These are phyloP conservation scores for Colletotrichum sansevieriae DNA, from an alignment of 2,329 filamentous ascomycete genomes.

Conservation along the genomic window DNA sequence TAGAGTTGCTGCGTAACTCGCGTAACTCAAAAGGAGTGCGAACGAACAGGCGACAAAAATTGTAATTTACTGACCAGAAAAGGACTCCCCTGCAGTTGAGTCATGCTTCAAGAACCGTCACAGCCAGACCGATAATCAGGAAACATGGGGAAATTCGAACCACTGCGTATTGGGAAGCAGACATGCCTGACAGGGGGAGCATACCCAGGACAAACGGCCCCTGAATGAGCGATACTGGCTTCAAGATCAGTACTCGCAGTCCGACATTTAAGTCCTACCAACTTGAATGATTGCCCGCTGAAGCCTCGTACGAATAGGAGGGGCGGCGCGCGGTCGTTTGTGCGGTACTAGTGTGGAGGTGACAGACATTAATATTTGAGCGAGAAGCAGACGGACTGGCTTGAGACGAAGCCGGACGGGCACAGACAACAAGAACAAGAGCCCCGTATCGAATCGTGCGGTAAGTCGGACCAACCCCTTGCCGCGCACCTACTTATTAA, in stretches of 20 bases:
- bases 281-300: slow-evolving; percentile 1
- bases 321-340: slow-evolving; percentile 10
- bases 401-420: slow-evolving; percentile 2
- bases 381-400: slow-evolving; percentile 19
- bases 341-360: slow-evolving; percentile 15
- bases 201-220: not conserved
- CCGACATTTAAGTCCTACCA: not conserved
- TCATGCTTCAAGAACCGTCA: slow-evolving; percentile 32
- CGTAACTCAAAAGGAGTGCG: not conserved
- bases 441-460: not conserved
- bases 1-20: too few relatives aligned
- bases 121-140: not conserved
- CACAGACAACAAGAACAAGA: slow-evolving; percentile 20
- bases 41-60: slow-evolving; percentile 28
- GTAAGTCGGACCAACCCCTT: too few relatives aligned
- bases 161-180: not conserved
- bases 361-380: slow-evolving; percentile 20
- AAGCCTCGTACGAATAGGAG: slow-evolving; percentile 7
- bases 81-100: slow-evolving; percentile 31
- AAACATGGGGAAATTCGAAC: not conserved
- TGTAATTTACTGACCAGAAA: slow-evolving; percentile 26
- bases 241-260: not conserved
- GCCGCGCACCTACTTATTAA: too few relatives aligned
- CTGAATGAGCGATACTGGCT: slow-evolving; percentile 8
- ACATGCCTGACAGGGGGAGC: slow-evolving; percentile 3